Conservation (phyloP, 2,329 filamentous ascomycete genomes). For the Diaporthe vaccinii region DNA sequence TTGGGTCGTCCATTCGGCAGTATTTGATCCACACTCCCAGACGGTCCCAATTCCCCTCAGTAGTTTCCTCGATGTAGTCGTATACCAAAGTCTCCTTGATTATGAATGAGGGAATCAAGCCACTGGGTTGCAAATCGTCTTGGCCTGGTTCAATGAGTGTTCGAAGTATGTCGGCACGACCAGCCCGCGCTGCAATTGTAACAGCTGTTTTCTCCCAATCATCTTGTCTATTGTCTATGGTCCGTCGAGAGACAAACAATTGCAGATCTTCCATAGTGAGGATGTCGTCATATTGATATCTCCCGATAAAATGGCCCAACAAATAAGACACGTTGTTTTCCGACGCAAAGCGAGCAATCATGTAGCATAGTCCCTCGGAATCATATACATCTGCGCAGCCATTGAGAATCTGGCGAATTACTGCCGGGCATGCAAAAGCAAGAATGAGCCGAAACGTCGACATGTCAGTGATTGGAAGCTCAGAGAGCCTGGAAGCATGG, state of each 20-base stretch:
- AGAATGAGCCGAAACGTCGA: neutral
- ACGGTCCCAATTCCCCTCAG: neutral
- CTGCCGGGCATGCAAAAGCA: neutral
- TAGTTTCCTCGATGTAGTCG: neutral
- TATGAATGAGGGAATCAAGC: neutral
- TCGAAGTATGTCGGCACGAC: neutral
- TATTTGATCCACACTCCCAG: neutral
- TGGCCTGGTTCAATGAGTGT: neutral
- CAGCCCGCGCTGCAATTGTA: neutral
- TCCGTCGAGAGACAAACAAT: neutral
- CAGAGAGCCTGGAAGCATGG: neutral
- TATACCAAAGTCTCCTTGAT: neutral
- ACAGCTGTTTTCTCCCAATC: neutral
- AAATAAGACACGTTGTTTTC: neutral
- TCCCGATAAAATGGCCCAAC: fast-evolving
- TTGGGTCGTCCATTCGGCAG: neutral
- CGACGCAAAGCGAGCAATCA: neutral
- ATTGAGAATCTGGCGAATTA: neutral
- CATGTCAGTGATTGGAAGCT: neutral
- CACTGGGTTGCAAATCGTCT: neutral
- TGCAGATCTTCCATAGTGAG: neutral
- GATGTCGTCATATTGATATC: neutral
- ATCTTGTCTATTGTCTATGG: neutral
- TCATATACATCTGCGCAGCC: neutral
- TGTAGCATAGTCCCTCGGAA: neutral